phyloP scores from a whole-genome alignment of 352 stramenopile species.

The Pilasporangium apinafurcum region DNA sequence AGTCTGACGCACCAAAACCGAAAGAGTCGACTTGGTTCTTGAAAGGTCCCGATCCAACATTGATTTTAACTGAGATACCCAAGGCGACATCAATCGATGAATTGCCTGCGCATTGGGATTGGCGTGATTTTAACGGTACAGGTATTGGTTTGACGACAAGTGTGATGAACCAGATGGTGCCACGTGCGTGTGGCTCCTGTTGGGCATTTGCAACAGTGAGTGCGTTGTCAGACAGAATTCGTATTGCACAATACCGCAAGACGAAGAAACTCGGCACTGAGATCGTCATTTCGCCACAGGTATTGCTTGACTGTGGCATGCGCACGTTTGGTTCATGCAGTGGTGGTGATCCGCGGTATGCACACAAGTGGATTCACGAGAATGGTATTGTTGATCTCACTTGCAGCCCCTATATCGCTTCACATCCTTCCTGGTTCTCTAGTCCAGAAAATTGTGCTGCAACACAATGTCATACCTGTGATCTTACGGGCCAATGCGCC shows the following conservation, averaged over 20 bases:
- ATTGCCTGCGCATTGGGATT: conserved; percentile 69
- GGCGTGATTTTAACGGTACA: conserved; percentile 73
- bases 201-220: conserved; percentile 73
- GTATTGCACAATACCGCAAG: conserved; percentile 61
- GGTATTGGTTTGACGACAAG: conserved; percentile 69
- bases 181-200: conserved; percentile 67
- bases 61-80: conserved; percentile 36
- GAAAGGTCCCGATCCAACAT: conserved; percentile 47
- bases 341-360: conserved; percentile 72
- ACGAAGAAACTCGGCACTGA: conserved; percentile 46
- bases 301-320: conserved; percentile 74
- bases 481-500: conserved; percentile 49
- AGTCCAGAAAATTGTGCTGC: conserved; percentile 38
- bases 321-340: conserved; percentile 72
- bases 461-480: conserved; percentile 65
- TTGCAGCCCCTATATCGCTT: conserved; percentile 77
- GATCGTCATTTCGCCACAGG: conserved; percentile 59
- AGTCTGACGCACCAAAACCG: conserved; percentile 5
- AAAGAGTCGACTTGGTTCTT: conserved; percentile 63
- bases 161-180: conserved; percentile 77
- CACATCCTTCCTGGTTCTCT: conserved; percentile 69
- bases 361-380: conserved; percentile 81
- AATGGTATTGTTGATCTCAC: conserved; percentile 79
- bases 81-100: conserved; percentile 42
- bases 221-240: conserved; percentile 71